Evolutionary conservation across 75 land plant genomes (phyloP), one percentile per base, ranked within the genome.

Genomic region (Pseudotsuga menziesii): DNA sequence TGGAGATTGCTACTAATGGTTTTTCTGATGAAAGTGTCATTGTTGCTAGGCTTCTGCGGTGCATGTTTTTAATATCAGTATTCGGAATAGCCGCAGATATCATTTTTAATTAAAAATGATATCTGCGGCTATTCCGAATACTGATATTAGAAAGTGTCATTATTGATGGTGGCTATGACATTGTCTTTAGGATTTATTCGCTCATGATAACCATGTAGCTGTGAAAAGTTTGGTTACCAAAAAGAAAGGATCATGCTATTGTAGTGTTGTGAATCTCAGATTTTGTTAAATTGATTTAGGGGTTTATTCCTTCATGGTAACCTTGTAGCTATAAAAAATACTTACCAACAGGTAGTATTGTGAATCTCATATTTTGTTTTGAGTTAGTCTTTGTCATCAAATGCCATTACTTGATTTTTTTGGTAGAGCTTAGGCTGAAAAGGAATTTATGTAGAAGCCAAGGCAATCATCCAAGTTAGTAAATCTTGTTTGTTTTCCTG

Each of bases 361-460:
- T 29, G 32, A 29, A 29, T 29, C 32, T 1, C 32, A 29, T 29
- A 29, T 0, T 29, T 29, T 29, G 32, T 29, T 29, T 29, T 29
- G 32, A 29, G 32, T 29, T 29, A 29, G 32, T 29, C 32, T 29
- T 29, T 29, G 32, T 29, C 1, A 29, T 29, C 32, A 29, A 29
- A 29, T 29, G 32, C 32, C 32, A 57, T 57, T 57, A 17, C 19
- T 57, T 12, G 58, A 57, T 1, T 57, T 57, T 57, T 57, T 57
- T 57, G 32, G 56, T 72, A 92, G 96, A 78, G 95, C 91, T 26
- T 96, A 95, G 79, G 98, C 96, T 69, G 98, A 93, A 82, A 93
- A 83, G 78, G 98, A 95, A 81, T 95, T 95, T 89, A 87, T 79
- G 96, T 95, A 78, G 98, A 95, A 78, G 98, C 93, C 15, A 96